phyloP scores from a whole-genome alignment of 805 yeast genomes.

The Ogataea angusta region DNA sequence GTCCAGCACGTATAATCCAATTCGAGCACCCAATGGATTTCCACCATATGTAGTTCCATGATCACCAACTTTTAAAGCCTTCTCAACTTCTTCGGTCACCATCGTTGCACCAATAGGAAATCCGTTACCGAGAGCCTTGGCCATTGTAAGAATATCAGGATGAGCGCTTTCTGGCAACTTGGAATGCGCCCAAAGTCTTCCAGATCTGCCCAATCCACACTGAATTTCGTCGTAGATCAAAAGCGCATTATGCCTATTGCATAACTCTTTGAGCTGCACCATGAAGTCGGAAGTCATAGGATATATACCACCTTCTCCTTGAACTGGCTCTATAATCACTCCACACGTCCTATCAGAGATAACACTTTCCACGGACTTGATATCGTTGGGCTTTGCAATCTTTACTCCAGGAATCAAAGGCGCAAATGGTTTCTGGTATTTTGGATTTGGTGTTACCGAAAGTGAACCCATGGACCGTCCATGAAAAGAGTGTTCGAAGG shows the following conservation, averaged over 20 bases:
- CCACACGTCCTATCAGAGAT: constrained; percentile 75
- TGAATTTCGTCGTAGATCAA: constrained; percentile 94
- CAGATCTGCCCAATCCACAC: constrained; percentile 93
- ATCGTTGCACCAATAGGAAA: constrained; percentile 94
- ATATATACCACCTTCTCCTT: constrained; percentile 96
- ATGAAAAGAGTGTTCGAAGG: constrained; percentile 90
- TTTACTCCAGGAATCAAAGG: constrained; percentile 90
- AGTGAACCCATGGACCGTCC: constrained; percentile 95
- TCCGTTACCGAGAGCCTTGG: constrained; percentile 96
- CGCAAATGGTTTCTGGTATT: constrained; percentile 87
- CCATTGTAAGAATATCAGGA: constrained; percentile 92
- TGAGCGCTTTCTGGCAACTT: constrained; percentile 73
- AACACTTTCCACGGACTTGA: constrained; percentile 53
- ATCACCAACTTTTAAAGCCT: constrained; percentile 78
- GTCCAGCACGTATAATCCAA: constrained; percentile 73
- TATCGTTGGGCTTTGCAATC: constrained; percentile 60
- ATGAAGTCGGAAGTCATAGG: constrained; percentile 65
- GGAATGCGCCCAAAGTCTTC: constrained; percentile 90
- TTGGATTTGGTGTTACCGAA: constrained; percentile 87
- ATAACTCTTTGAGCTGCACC: constrained; percentile 58
- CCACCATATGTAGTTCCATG: constrained; percentile 99
- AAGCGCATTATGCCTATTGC: constrained; percentile 65
- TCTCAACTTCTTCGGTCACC: constrained; percentile 76
- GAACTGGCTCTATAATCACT: constrained; percentile 94
- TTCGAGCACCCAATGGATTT: constrained; percentile 84